Base-by-base conservation (phyloP, 108 stramenopile species). In the Fragilaria crotonensis region DNA sequence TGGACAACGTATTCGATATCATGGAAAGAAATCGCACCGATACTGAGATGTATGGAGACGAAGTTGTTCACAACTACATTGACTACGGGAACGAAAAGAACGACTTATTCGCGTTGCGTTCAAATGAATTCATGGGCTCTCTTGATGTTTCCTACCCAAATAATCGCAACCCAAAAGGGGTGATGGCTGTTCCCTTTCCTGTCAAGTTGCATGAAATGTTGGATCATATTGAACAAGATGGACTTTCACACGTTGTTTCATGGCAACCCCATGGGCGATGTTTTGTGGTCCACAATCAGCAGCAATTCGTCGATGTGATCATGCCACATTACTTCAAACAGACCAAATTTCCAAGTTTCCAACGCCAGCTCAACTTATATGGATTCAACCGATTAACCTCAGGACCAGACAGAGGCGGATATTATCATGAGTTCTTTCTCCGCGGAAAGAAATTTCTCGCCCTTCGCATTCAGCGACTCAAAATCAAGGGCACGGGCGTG, bases 401-500 rank as follows among this genome's bases (percentile, higher is more conserved):
- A 29, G 76, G 76, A 26, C 72, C 68, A 27, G 77, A 74, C 45
- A 25, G 25, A 44, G 73, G 77, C n/a, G 60, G 60, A 0, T 78
- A 78, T 48, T 87, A 89, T 69, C 86, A 93, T 56, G 87, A 89
- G 60, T 59, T 78, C 46, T 89, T 89, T 62, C 59, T 93, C 23
- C 63, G 76, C 23, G 78, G 80, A 48, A 83, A 80, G 50, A 46
- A 41, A 31, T 79, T 78, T 50, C 57, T 91, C 29, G 66, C 78
- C 3, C 77, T 79, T 22, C 45, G 65, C 31, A 87, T 91, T 48
- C 76, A 84, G 31, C 81, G 90, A 25, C 72, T 72, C 57, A 81
- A 83, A 66, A 78, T 87, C 62, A 91, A 91, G 76, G 90, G 90
- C 7, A 85, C 84, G 19, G 79, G 81, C 5, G 81, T 84, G 1